Evolutionary conservation across 2,329 filamentous ascomycete genomes (phyloP), one percentile per base, ranked within the genome.

Genomic region (Fusarium mangiferae): DNA sequence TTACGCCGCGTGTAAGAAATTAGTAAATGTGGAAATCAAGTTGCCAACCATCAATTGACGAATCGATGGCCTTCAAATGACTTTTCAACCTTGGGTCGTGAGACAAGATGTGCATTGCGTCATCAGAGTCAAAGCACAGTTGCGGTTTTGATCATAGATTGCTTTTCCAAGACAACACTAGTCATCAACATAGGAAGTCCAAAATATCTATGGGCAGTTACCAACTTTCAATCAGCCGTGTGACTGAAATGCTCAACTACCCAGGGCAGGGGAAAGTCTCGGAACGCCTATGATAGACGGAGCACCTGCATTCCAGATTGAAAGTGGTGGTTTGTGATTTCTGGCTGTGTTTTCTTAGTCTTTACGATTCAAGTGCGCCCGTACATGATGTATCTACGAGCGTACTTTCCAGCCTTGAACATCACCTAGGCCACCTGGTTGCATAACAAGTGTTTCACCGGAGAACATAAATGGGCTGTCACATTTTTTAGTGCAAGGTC

Each of bases 321-420:
- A 8, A 48, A 12, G 26, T 30, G 20, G 14, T 12, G 4, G 26
- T 12, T 12, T 30, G 14, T 30, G 20, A 30, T 30, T 17, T 11
- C 13, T 17, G 6, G 7, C 15, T 45, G 17, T 26, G 17, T 12
- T 45, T 26, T 20, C 5, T 45, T 12, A 14, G 44, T 10, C 6
- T 28, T 26, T 22, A 20, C 12, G 7, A n/a, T n/a, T n/a, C 22
- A 5, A 30, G 5, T 9, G 12, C 10, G 0, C 20, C 14, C 1
- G 14, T 17, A n/a, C 26, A 48, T 48, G 20, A 17, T n/a, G 2
- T 30, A 30, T 30, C 9, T 12, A 48, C 4, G 14, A 22, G 14
- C 5, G 24, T n/a, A 13, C 11, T 33, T 10, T 33, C 11, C 10
- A 18, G 28, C 6, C 11, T 13, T 18, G 7, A n/a, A n/a, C 14